Conservation (phyloP, 768 basidiomycete genomes). For the Kwoniella bestiolae region DNA sequence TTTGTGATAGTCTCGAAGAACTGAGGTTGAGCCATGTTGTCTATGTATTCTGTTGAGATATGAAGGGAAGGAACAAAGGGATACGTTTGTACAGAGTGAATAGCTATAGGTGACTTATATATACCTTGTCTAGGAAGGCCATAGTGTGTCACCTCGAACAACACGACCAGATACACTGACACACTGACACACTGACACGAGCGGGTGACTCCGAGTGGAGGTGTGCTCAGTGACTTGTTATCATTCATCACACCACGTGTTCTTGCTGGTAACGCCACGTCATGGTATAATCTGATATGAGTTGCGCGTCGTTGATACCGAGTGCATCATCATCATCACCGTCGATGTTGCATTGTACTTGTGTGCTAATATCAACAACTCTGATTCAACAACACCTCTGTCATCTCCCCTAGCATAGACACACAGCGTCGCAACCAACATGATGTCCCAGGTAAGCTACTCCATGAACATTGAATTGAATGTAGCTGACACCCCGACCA, state of each 20-base stretch:
- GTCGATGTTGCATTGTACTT: constrained; percentile 20
- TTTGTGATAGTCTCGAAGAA: constrained; percentile 56
- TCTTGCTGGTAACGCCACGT: not conserved
- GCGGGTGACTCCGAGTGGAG: constrained; percentile 1
- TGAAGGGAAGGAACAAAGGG: not conserved
- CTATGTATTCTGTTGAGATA: not conserved
- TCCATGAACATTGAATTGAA: not conserved
- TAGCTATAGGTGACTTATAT: not conserved
- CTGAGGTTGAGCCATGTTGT: constrained; percentile 38
- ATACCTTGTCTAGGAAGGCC: no score
- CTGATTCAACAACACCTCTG: not conserved
- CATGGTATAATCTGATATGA: not conserved
- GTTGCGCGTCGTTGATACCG: constrained; percentile 18
- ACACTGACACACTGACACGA: not conserved
- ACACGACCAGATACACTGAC: not conserved
- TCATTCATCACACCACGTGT: constrained; percentile 4
- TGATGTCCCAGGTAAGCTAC: constrained; percentile 22
- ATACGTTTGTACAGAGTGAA: no score
- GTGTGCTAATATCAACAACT: not conserved
- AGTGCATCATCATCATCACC: not conserved
- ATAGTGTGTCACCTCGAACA: not conserved
- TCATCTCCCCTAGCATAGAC: no score
- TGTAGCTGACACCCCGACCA: not conserved
- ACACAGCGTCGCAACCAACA: not conserved
- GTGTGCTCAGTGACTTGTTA: not conserved